phyloP scores from a whole-genome alignment of 129 eudicot genomes.

The Cynara cardunculus region DNA sequence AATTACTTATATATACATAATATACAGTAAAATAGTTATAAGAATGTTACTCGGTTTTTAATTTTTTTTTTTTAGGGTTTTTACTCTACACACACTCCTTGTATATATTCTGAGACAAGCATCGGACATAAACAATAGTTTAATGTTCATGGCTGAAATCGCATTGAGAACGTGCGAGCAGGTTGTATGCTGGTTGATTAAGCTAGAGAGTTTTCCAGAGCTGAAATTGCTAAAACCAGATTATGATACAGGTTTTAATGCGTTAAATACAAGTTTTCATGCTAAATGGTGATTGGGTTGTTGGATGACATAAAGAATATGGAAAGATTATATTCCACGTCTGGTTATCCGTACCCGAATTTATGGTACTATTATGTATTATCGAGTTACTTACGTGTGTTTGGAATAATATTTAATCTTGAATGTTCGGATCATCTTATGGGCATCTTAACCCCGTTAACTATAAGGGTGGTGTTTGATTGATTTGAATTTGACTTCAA shows the following conservation, averaged over 20 bases:
- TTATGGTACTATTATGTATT: neutral
- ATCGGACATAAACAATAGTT: neutral
- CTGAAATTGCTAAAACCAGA: neutral
- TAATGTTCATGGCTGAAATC: slow-evolving; percentile 15
- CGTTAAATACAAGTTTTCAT: neutral
- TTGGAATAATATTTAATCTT: neutral
- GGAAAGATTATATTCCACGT: slow-evolving; percentile 6
- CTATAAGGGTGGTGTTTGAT: no score
- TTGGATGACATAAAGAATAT: neutral
- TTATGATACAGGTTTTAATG: neutral
- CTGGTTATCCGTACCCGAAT: neutral
- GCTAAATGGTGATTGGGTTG: neutral
- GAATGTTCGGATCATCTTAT: no score
- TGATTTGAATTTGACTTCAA: no score
- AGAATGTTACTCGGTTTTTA: no score
- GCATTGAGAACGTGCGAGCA: slow-evolving; percentile 41
- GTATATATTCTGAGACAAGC: neutral
- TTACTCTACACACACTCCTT: no score
- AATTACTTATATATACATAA: no score
- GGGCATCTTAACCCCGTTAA: no score
- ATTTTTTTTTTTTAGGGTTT: no score
- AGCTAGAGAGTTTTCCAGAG: slow-evolving; percentile 2
- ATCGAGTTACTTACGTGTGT: neutral
- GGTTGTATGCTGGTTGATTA: slow-evolving; percentile 21
- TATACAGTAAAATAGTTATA: no score